Conservation (phyloP, 257 asterid genomes). For the Nicotiana undulata region DNA sequence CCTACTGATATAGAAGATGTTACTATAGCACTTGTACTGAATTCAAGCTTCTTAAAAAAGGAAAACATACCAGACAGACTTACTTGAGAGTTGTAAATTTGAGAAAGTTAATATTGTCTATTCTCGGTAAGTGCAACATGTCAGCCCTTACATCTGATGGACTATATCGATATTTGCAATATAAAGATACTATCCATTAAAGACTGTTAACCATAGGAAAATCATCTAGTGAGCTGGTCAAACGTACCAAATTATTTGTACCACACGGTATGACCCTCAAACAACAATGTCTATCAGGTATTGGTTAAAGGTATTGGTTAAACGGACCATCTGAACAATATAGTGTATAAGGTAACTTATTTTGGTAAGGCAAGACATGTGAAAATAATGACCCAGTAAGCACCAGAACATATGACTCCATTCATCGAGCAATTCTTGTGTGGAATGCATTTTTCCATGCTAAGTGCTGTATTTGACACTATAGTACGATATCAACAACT, state of each 20-base stretch:
- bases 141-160: neutral
- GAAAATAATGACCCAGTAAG: neutral
- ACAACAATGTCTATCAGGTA: neutral
- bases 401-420: neutral
- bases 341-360: neutral
- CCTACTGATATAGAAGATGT: neutral
- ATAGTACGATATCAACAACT: neutral
- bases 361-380: neutral
- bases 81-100: neutral
- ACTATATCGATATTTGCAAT: neutral
- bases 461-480: neutral
- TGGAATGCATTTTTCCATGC: neutral
- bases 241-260: neutral
- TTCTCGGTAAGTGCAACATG: neutral
- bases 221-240: neutral
- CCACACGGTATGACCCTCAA: neutral
- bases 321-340: neutral
- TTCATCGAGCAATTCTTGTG: neutral
- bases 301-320: neutral
- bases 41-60: constrained; percentile 1
- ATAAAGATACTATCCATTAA: neutral
- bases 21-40: neutral
- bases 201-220: neutral
- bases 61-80: neutral
- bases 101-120: neutral